These are phyloP conservation scores for Lumnitzera littorea DNA, from an alignment of 345 rosid species.

Conservation along the genomic window DNA sequence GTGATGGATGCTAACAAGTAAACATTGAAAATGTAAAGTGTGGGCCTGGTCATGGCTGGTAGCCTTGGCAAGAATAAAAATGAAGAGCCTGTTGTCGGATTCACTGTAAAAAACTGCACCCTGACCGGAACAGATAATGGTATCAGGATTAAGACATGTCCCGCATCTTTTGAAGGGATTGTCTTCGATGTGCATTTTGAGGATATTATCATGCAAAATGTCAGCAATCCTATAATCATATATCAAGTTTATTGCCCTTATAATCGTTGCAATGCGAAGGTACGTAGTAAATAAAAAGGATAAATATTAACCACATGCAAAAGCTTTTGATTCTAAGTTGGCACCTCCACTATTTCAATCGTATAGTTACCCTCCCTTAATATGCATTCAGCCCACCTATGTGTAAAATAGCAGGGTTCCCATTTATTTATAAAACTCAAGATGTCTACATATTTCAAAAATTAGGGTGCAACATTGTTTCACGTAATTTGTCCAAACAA, in stretches of 20 bases:
- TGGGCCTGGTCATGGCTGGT: conserved; percentile 16
- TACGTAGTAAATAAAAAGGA: too few relatives aligned
- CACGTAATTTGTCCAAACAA: too few relatives aligned
- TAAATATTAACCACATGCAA: too few relatives aligned
- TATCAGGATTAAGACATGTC: conserved; percentile 14
- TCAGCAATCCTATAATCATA: conserved; percentile 21
- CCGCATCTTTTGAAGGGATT: not conserved
- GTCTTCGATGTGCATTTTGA: conserved; percentile 1
- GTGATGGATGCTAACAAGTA: conserved; percentile 13
- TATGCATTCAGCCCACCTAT: too few relatives aligned
- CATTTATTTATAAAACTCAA: too few relatives aligned
- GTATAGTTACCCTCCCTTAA: too few relatives aligned
- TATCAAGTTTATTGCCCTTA: conserved; percentile 34
- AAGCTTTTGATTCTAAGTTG: too few relatives aligned
- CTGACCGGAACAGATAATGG: conserved; percentile 3
- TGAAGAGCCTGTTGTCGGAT: conserved; percentile 7
- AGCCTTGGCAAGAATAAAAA: conserved; percentile 12
- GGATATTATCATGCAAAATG: conserved; percentile 5
- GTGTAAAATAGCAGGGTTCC: too few relatives aligned
- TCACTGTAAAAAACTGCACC: conserved; percentile 10
- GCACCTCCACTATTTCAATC: too few relatives aligned
- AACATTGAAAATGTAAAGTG: not conserved
- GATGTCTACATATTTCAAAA: too few relatives aligned
- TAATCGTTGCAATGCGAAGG: not conserved
- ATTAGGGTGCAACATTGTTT: too few relatives aligned